Base-by-base conservation (phyloP, 805 yeast species). In the Wickerhamiella sergipiensis region DNA sequence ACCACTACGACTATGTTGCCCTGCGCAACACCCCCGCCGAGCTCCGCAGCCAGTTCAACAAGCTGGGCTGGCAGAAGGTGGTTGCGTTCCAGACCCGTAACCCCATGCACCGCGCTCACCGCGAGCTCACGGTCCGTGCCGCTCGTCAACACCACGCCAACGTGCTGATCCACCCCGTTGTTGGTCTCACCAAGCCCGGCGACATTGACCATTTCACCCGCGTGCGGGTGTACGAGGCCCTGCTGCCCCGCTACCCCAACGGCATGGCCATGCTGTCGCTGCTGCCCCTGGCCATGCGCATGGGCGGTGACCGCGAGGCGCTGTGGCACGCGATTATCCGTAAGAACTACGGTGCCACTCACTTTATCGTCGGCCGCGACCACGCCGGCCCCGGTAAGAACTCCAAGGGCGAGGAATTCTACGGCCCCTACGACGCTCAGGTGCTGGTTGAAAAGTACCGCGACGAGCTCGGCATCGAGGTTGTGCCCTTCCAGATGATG, bases 231-330 rank as follows among this genome's bases (percentile, higher is more conserved):
- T 89, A 89, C 73, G 84, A 85, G 70, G 94, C 90, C 60, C 80
- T 89, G 60, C 78, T 90, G 69, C 85, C 89, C 70, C 83, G 90
- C 63, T 89, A 85, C 70, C 97, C 97, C 49, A 84, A 81, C 57
- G 96, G 96, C 50, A 83, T 89, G 78, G 97, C 97, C 15, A 80
- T 85, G 57, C 73, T 89, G 55, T 82, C 96, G 8, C 72, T 89
- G 57, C 75, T 89, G 60, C 97, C 97, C 12, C 74, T 89, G 63
- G 97, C 97, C 40, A 89, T 89, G 97, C 82, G 97, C 76, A 89
- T 89, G 97, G 97, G 92, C 51, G 97, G 97, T 68, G 97, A 90
- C 68, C 80, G 95, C 67, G 97, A 89, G 71, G 97, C 97, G 21
- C 85, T 89, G 45, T 90, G 97, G 97, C 97, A 89, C 66, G 95